Conservation (phyloP, 2,329 filamentous ascomycete genomes). For the Aureobasidium sp. region DNA sequence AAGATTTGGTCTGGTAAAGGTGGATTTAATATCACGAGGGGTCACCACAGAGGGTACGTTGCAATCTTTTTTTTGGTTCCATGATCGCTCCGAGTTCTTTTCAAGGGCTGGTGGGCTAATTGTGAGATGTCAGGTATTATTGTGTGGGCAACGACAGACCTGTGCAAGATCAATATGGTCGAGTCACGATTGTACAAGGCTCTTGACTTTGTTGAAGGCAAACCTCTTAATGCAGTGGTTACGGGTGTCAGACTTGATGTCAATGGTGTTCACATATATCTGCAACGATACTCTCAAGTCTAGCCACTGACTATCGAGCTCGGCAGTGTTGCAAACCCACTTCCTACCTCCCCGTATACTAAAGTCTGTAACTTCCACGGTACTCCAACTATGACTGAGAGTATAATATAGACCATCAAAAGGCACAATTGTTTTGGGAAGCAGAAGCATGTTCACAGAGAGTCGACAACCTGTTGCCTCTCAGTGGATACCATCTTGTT, state of each 20-base stretch:
- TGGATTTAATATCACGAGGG: background rate
- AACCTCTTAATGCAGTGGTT: background rate
- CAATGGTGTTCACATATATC: background rate
- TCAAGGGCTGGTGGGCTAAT: background rate
- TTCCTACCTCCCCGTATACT: too few relatives aligned
- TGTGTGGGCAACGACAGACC: background rate
- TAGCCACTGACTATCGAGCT: background rate
- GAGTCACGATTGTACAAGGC: background rate
- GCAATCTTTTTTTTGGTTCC: background rate
- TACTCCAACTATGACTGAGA: too few relatives aligned
- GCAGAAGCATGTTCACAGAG: too few relatives aligned
- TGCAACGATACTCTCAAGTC: background rate
- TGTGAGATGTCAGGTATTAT: background rate
- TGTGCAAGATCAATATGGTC: conserved; percentile 1
- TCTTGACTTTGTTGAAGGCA: too few relatives aligned
- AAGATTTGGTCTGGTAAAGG: conserved; percentile 18
- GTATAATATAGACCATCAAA: too few relatives aligned
- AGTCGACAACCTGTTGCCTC: too few relatives aligned
- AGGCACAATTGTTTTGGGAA: too few relatives aligned
- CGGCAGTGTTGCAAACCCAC: background rate
- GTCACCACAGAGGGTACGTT: conserved; percentile 5
- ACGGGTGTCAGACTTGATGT: background rate
- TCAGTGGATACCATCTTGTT: too few relatives aligned
- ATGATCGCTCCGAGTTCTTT: background rate
- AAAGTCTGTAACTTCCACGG: too few relatives aligned